phyloP scores from a whole-genome alignment of 371 early-diverging fungal species.

The Mucor plumbeus region DNA sequence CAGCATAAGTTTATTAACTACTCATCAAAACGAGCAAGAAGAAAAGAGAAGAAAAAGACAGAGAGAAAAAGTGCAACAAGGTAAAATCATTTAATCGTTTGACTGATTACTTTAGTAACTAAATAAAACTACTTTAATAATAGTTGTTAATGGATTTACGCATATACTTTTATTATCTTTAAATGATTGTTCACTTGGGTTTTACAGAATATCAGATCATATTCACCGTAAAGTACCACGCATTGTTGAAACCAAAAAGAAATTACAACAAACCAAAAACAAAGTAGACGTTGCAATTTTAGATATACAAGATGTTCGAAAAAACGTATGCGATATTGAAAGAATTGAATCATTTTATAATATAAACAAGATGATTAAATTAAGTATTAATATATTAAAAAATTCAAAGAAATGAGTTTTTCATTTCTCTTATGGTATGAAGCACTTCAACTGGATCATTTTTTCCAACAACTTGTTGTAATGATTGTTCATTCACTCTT shows the following conservation, averaged over 20 bases:
- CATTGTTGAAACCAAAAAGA: slow-evolving; percentile 32
- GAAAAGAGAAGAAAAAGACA: slow-evolving; percentile 22
- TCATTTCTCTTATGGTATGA: slow-evolving; percentile 76
- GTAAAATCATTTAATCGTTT: not conserved
- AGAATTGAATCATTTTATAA: slow-evolving; percentile 38
- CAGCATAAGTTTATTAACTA: slow-evolving; percentile 24
- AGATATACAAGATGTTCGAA: slow-evolving; percentile 43
- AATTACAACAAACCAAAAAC: slow-evolving; percentile 11
- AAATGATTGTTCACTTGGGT: slow-evolving; percentile 43
- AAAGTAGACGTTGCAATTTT: slow-evolving; percentile 36
- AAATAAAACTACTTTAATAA: not conserved
- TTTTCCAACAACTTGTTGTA: slow-evolving; percentile 68
- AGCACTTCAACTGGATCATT: slow-evolving; percentile 80
- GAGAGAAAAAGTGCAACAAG: slow-evolving; percentile 12
- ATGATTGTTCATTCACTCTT: slow-evolving; percentile 74
- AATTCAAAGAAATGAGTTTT: slow-evolving; percentile 50
- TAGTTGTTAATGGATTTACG: slow-evolving; percentile 19
- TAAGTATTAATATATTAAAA: slow-evolving; percentile 6
- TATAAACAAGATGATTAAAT: slow-evolving; percentile 39
- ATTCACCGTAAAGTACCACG: slow-evolving; percentile 44
- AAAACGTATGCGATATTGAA: slow-evolving; percentile 34
- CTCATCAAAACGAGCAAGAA: not conserved
- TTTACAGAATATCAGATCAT: slow-evolving; percentile 45
- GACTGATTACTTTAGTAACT: not conserved
- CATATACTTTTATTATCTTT: slow-evolving; percentile 29